phyloP scores from a whole-genome alignment of 208 protist genomes.

The Crithidia mellificae region DNA sequence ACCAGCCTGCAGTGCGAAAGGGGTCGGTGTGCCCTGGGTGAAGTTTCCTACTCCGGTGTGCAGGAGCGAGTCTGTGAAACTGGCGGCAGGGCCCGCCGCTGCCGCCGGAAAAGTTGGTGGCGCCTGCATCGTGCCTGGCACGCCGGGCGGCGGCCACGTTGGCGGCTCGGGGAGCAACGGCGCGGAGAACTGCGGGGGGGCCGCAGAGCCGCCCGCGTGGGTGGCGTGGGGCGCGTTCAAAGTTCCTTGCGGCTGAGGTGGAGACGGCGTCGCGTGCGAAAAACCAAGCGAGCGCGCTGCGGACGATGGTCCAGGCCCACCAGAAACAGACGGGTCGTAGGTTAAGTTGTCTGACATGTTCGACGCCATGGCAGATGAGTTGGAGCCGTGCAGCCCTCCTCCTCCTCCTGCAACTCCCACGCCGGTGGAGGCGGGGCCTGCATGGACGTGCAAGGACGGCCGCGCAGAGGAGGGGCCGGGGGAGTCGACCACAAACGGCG shows the following conservation, averaged over 20 bases:
- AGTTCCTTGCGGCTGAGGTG: background rate
- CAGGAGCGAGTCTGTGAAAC: background rate
- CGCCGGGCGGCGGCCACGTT: slow-evolving; percentile 4
- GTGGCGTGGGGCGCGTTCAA: no score
- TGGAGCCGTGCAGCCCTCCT: background rate
- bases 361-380: background rate
- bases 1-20: background rate
- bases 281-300: background rate
- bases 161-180: slow-evolving; percentile 50
- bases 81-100: background rate
- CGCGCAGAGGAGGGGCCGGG: slow-evolving; percentile 4
- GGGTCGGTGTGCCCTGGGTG: background rate
- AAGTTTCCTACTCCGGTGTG: background rate
- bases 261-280: background rate
- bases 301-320: background rate
- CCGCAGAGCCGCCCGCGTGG: background rate
- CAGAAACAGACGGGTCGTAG: slow-evolving; percentile 32
- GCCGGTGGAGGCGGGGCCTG: background rate
- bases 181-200: slow-evolving; percentile 31
- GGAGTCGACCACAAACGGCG: no score
- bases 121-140: no score
- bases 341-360: slow-evolving; percentile 29
- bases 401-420: background rate
- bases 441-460: slow-evolving; percentile 7
- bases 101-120: no score